Base-by-base conservation (phyloP, 106 monocot genomes). In the Narthecium ossifragum region DNA sequence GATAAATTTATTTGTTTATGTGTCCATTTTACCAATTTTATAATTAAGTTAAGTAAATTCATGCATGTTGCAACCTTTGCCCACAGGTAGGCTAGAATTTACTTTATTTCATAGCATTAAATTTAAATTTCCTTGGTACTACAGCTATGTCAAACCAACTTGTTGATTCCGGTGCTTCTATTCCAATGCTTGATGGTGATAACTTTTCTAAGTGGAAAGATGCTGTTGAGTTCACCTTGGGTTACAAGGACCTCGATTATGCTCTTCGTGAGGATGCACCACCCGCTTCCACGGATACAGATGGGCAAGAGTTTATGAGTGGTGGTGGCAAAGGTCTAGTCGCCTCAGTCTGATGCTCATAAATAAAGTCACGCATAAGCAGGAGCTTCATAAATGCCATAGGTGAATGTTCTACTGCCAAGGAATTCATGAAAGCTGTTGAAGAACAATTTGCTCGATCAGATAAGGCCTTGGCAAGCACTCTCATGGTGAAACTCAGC, bases 281-380 rank as follows among this genome's bases (percentile, higher is more conserved):
- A 17, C 13, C 33, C 3, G 33, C 34, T 8, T 1, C 32, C 18
- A 56, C 18, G 1, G 18, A 8, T 56, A n/a, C 5, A 18, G 29
- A 28, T 34, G 7, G 27, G 31, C 56, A 33, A 33, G 32, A 2
- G 6, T 14, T 15, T 36, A 54, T 41, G 65, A 66, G 40, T 3
- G 26, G 39, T 65, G 53, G 39, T 65, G 53, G 65, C 38, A 65
- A 40, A 15, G 39, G n/a, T 65, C 65, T 27, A 65, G 54, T 28
- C 38, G 37, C 22, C 21, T 53, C 26, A 65, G 53, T 40, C 5
- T 65, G 15, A 37, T 65, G 22, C 26, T 53, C 22, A 65, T 65
- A 1, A 23, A 65, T 65, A 1, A 23, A 51, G 9, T 12, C 38
- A 2, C 40, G 45, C 20, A 45, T 66, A 2, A 15, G 5, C 1